These are phyloP conservation scores for Ganoderma meredithae DNA, from an alignment of 1,284 basidiomycete species.

Conservation along the genomic window DNA sequence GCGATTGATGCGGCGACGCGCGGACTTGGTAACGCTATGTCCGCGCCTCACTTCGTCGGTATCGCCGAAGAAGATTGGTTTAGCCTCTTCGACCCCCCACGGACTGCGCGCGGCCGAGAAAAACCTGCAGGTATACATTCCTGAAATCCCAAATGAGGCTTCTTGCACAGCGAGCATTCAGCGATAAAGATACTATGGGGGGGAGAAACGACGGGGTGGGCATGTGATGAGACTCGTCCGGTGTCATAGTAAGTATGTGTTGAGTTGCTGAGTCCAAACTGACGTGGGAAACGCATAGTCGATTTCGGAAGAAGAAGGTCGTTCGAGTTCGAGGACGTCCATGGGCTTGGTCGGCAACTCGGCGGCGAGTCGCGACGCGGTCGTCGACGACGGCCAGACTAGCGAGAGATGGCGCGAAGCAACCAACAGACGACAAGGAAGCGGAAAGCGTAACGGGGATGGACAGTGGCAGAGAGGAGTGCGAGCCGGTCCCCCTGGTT, in stretches of 20 bases:
- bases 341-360: background rate
- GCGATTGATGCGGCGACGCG: background rate
- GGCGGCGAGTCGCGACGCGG: background rate
- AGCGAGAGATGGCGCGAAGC: background rate
- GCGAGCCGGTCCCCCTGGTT: conserved; percentile 2
- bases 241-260: background rate
- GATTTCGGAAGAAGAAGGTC: background rate
- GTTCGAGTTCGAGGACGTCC: background rate
- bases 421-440: background rate
- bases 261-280: conserved; percentile 2
- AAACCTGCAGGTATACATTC: no score
- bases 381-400: background rate
- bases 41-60: background rate
- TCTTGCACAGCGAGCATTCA: background rate
- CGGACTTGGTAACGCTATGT: conserved; percentile 7
- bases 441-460: background rate
- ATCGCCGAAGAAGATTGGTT: background rate
- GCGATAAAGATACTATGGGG: background rate
- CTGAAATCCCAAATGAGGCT: no score
- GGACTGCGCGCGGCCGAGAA: no score
- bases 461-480: background rate
- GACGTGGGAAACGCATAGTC: background rate
- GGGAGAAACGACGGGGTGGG: background rate
- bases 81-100: background rate
- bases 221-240: background rate